These are phyloP conservation scores for Orbilia javanica DNA, from an alignment of 2,329 filamentous ascomycete genomes.

Conservation along the genomic window DNA sequence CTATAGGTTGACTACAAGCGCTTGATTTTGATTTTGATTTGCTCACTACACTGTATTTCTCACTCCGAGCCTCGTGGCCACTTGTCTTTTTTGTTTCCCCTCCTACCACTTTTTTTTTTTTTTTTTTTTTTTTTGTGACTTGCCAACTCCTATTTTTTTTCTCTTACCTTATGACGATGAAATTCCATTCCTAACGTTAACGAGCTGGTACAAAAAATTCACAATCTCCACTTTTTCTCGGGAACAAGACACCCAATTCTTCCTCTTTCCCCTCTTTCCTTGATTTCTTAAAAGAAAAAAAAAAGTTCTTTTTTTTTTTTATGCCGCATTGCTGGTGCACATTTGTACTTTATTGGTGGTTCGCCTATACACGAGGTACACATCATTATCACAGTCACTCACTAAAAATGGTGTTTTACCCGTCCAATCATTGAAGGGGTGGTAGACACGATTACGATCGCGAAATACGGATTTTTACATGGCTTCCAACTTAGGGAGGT, in stretches of 20 bases:
- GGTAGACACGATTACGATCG: constrained; percentile 4
- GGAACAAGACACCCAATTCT: neutral
- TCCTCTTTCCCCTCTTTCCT: neutral
- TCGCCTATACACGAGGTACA: constrained; percentile 6
- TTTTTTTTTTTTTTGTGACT: constrained; percentile 9
- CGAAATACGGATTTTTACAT: neutral
- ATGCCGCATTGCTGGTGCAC: neutral
- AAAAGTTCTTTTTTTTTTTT: no score
- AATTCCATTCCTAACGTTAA: constrained; percentile 12
- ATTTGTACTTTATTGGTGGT: neutral
- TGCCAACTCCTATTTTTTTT: constrained; percentile 7
- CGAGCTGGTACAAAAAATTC: neutral
- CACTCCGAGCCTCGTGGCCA: neutral
- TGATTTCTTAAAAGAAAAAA: neutral
- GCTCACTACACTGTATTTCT: neutral
- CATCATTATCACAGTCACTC: constrained; percentile 6
- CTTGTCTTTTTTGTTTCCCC: neutral
- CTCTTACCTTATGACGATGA: neutral
- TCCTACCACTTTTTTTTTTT: no score
- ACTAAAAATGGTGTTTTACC: constrained; percentile 7
- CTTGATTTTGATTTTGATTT: neutral
- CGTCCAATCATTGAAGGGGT: constrained; percentile 2
- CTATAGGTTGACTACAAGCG: constrained; percentile 8
- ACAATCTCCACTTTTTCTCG: constrained; percentile 12
- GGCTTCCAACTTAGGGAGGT: no score